Base-by-base conservation (phyloP, 2,329 filamentous ascomycete genomes). In the Colletotrichum siamense region DNA sequence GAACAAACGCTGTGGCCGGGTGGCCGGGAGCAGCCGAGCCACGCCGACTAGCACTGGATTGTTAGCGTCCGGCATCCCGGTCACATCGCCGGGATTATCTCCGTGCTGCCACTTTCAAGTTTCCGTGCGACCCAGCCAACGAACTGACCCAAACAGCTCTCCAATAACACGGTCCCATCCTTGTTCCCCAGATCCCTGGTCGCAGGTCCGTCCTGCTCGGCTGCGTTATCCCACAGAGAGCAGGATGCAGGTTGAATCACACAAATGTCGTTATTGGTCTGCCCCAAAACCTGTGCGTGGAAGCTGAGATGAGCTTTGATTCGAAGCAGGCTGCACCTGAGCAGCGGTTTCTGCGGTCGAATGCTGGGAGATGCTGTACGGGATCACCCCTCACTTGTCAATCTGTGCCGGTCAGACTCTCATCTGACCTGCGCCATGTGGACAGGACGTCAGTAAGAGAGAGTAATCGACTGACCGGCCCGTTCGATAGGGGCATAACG, bases 141-240 rank as follows among this genome's bases (percentile, higher is more conserved):
- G 34, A 18, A 34, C 30, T 39, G 55, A 44, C 16, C 63, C 26
- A 52, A 32, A 30, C 22, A 44, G 36, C 52, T 13, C 22, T 52
- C 44, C 44, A 52, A 22, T 24, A 68, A 26, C 26, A 65, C 32
- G 64, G 18, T 12, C 44, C 12, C n/a, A 62, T 28, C 57, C 70
- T 39, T 73, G 59, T 65, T 76, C 70, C 22, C 71, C 65, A 61
- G 64, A 61, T 65, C 70, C 70, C 74, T 76, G 70, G 64, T 65
- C 70, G 32, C 64, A 49, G 64, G 59, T 61, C 34, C 49, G 64
- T 61, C 49, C 44, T 61, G 34, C 57, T 34, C 36, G 39, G n/a
- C 39, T 18, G 59, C 39, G 28, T n/a, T 32, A 8, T 32, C 28
- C 61, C 61, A 71, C 44, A 52, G n/a, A 52, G 44, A 52, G 44